Evolutionary conservation across 169 alveolate genomes (phyloP), one percentile per base, ranked within the genome.

Genomic region (Plasmodium billcollinsi): DNA sequence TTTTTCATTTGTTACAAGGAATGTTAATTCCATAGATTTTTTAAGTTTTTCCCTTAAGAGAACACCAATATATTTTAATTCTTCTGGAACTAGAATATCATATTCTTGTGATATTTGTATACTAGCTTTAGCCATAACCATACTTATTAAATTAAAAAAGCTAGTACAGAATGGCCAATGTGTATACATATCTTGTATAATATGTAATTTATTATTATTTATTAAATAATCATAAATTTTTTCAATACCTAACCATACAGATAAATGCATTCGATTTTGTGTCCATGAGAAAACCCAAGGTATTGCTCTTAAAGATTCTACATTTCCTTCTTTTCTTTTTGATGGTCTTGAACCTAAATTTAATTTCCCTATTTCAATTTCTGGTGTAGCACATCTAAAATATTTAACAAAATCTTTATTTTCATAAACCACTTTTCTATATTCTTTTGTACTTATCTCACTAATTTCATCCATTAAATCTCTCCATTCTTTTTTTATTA

Each of bases 211-310:
- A 21, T 69, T 76, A 47, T 70, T 85, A 43, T 45, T 21, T 47
- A 70, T 70, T 83, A 92, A 72, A 49, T 91, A 93, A 24, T 88
- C 89, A 49, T 80, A 73, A 11, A 94, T 74, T 56, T 86, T 93
- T 58, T 94, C 93, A 9, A 92, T 93, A 21, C 97, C 97, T 58
- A 95, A 93, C 97, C 97, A 95, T 9, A 94, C 95, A 18, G 97
- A 96, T 83, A 95, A 86, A 62, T 93, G 96, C 75, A 94, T 88
- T 70, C 96, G 92, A 24, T 90, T 94, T 85, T 95, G 97, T 12
- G 97, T 94, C 97, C 97, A 95, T 20, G 97, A 96, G 78, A 95
- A 95, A 63, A 95, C 96, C 97, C 97, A 95, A 24, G 97, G 97
- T n/a, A 95, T 95, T 39, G 97, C 97, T 75, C 97, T 89, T 24